phyloP scores from a whole-genome alignment of 345 rosid genomes.

The Camelina hispida region DNA sequence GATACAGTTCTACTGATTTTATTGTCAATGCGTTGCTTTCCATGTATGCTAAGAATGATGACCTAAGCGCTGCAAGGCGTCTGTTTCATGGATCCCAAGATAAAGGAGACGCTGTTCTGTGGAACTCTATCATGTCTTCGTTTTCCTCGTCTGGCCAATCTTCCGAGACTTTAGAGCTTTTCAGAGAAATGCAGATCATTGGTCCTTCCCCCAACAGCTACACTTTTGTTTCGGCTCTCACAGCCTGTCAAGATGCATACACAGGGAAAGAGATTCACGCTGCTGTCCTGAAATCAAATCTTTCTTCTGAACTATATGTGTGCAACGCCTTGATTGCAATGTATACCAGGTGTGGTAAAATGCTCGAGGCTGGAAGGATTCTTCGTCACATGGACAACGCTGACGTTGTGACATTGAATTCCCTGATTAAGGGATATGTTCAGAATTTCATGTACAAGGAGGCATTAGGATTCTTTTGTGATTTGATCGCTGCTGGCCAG shows the following conservation, averaged over 20 bases:
- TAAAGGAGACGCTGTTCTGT: slow-evolving; percentile 63
- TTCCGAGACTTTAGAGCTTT: slow-evolving; percentile 60
- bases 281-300: slow-evolving; percentile 57
- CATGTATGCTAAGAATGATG: slow-evolving; percentile 81
- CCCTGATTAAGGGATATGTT: slow-evolving; percentile 66
- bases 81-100: slow-evolving; percentile 56
- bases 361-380: slow-evolving; percentile 52
- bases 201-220: slow-evolving; percentile 60
- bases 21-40: slow-evolving; percentile 73
- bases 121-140: slow-evolving; percentile 82
- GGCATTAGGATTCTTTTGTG: slow-evolving; percentile 57
- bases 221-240: slow-evolving; percentile 69
- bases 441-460: slow-evolving; percentile 61
- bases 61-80: slow-evolving; percentile 61
- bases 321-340: slow-evolving; percentile 76
- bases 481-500: slow-evolving; percentile 55
- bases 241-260: slow-evolving; percentile 64
- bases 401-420: slow-evolving; percentile 69
- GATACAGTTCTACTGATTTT: slow-evolving; percentile 49
- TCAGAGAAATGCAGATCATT: slow-evolving; percentile 59
- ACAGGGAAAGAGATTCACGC: slow-evolving; percentile 79
- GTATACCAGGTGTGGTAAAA: slow-evolving; percentile 62
- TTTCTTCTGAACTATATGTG: slow-evolving; percentile 50
- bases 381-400: slow-evolving; percentile 50
- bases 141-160: slow-evolving; percentile 56